Evolutionary conservation across 768 basidiomycete genomes (phyloP), one percentile per base, ranked within the genome.

Genomic region (Imleria badia): DNA sequence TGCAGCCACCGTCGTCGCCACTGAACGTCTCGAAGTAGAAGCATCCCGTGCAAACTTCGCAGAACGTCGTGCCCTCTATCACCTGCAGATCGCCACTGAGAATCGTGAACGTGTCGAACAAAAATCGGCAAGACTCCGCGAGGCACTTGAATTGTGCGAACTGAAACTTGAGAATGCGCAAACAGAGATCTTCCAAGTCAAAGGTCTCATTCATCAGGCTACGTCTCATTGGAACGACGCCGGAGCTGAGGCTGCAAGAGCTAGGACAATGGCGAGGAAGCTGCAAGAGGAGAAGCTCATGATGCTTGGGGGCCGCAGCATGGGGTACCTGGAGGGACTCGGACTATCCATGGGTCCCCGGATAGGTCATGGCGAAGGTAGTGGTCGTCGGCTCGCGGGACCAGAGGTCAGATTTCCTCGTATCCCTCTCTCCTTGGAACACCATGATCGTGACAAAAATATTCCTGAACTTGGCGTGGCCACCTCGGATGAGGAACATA

Each of bases 91-190:
- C n/a, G n/a, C n/a, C n/a, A n/a, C n/a, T n/a, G n/a, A n/a, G n/a
- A n/a, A n/a, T n/a, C n/a, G n/a, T n/a, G 56, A 71, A 8, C 63
- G 65, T 13, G 65, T 76, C 1, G 75, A 78, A 56, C 72, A 72
- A 20, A 75, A 79, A 3, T 58, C 68, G 0, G 66, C 71, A 13
- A 66, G 73, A 34, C 66, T 70, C 3, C 64, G 66, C 41, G 76
- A 79, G 59, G 78, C 80, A 55, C 66, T 81, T 35, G 72, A 70
- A 45, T 50, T 77, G 56, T 78, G 79, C 67, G 77, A 78, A 60
- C 48, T 74, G 9, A 75, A 80, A 55, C 69, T 76, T 46, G 74
- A 76, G 17, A 76, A 70, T 55, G 78, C 78, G 0, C 76, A 78
- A 56, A 67, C 68, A 31, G 77, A 80, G 56, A 75, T 81, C 26